A percentile compares a stretch with the other conserved stretches of the same genome.
These are phyloP conservation scores for Lathyrus aphaca DNA, from an alignment of 306 rosid genomes.

Conservation along the genomic window DNA sequence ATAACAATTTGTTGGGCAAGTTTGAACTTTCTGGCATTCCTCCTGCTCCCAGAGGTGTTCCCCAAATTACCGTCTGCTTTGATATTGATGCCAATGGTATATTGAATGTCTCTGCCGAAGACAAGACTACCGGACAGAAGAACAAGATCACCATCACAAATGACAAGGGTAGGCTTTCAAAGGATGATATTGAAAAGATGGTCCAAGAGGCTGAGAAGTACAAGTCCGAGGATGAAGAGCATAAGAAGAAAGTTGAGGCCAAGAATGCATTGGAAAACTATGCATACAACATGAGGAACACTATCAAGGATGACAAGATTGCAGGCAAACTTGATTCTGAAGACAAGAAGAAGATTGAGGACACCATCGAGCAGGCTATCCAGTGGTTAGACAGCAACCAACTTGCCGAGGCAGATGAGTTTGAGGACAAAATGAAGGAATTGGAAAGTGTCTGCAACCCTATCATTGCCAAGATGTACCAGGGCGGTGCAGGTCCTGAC, in stretches of 20 bases:
- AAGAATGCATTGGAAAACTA: constrained; percentile 58
- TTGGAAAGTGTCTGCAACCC: constrained; percentile 64
- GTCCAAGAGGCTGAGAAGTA: constrained; percentile 78
- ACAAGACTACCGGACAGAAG: constrained; percentile 71
- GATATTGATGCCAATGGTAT: constrained; percentile 70
- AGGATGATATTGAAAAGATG: constrained; percentile 79
- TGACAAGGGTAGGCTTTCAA: constrained; percentile 71
- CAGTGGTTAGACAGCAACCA: constrained; percentile 69
- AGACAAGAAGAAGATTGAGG: constrained; percentile 72
- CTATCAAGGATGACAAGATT: constrained; percentile 68
- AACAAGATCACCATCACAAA: constrained; percentile 74
- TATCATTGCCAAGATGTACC: constrained; percentile 56
- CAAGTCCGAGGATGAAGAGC: constrained; percentile 75
- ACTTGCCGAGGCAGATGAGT: constrained; percentile 56
- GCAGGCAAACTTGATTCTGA: constrained; percentile 57
- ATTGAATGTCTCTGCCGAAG: constrained; percentile 71
- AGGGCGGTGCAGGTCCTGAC: constrained; percentile 57
- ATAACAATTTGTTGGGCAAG: constrained; percentile 49
- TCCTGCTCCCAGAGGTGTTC: constrained; percentile 52
- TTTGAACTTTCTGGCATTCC: constrained; percentile 52
- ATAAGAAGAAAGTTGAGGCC: constrained; percentile 68
- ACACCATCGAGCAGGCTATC: constrained; percentile 62
- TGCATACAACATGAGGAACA: constrained; percentile 76
- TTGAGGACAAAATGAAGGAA: constrained; percentile 74
- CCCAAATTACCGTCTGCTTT: constrained; percentile 47